Evolutionary conservation across 225 moss, liverwort and hornwort species (phyloP).

Genomic region (Polytrichum formosum): DNA sequence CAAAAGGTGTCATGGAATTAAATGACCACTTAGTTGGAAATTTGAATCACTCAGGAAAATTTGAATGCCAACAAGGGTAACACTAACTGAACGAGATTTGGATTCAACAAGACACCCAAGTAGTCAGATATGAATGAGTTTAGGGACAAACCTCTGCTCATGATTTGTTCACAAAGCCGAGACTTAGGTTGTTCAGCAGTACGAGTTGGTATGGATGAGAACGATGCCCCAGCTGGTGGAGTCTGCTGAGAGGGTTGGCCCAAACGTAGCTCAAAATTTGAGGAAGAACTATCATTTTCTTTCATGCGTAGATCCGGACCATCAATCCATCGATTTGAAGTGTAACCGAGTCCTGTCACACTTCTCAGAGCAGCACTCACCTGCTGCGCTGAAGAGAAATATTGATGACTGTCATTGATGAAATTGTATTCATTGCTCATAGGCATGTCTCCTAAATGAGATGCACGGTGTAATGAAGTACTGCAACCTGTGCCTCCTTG

Average conservation of each 20-base stretch:
- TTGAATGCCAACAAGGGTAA: too few relatives aligned
- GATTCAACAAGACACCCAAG: too few relatives aligned
- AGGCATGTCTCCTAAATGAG: constrained; percentile 37
- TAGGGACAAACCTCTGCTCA: constrained; percentile 61
- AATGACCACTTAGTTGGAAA: too few relatives aligned
- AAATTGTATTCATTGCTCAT: constrained; percentile 59
- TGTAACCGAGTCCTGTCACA: constrained; percentile 38
- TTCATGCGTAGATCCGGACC: constrained; percentile 47
- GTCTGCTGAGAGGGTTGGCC: constrained; percentile 95
- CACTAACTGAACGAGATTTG: too few relatives aligned
- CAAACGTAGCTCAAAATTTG: constrained; percentile 84
- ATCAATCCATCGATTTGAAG: constrained; percentile 33
- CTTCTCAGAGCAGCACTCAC: constrained; percentile 29
- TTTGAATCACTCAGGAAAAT: too few relatives aligned
- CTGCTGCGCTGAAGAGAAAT: constrained; percentile 45
- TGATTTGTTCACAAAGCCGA: constrained; percentile 44
- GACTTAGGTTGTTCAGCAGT: constrained; percentile 44
- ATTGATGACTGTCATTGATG: constrained; percentile 50
- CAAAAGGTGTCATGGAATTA: background rate
- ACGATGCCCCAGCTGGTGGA: constrained; percentile 53
- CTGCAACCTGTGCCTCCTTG: constrained; percentile 33
- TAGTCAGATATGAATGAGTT: constrained; percentile 5
- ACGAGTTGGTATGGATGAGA: constrained; percentile 51
- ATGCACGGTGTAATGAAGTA: constrained; percentile 37
- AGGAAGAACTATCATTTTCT: constrained; percentile 64